phyloP scores from a whole-genome alignment of 225 moss, liverwort and hornwort genomes.

The Physcomitrium patens region DNA sequence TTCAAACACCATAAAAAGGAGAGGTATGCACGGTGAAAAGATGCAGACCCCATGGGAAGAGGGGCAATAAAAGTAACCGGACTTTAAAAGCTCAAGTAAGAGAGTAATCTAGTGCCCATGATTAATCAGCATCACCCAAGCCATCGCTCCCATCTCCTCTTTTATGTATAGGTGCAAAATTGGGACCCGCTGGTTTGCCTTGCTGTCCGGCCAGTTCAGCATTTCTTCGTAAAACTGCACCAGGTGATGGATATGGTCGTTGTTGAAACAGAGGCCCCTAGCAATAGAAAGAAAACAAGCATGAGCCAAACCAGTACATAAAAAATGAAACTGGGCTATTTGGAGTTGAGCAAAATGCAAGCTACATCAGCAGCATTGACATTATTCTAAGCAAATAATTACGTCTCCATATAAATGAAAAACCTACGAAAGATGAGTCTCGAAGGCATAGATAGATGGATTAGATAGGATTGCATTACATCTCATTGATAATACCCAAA shows the following conservation, averaged over 20 bases:
- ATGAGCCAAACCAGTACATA: constrained; percentile 19
- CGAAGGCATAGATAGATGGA: neutral
- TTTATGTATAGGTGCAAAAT: constrained; percentile 75
- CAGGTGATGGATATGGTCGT: constrained; percentile 96
- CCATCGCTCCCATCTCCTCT: constrained; percentile 99
- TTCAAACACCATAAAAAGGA: constrained; percentile 28
- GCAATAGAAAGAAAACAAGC: constrained; percentile 18
- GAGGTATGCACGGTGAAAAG: constrained; percentile 41
- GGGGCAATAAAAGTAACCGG: constrained; percentile 29
- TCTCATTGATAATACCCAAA: constrained; percentile 3
- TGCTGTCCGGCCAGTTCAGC: constrained; percentile 85
- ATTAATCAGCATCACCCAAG: constrained; percentile 92
- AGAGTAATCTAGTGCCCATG: constrained; percentile 38
- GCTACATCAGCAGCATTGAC: neutral
- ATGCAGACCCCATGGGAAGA: constrained; percentile 34
- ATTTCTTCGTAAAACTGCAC: constrained; percentile 87
- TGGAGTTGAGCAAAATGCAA: neutral
- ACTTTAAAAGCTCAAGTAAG: constrained; percentile 19
- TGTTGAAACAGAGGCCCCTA: constrained; percentile 98
- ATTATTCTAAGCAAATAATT: neutral
- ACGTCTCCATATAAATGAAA: constrained; percentile 12
- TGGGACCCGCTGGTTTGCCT: constrained; percentile 66
- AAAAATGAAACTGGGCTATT: constrained; percentile 22
- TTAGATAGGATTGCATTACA: neutral
- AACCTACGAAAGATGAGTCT: constrained; percentile 16